Conservation (phyloP, 1,139 yeast genomes). For the Suhomyces bolitotheri region DNA sequence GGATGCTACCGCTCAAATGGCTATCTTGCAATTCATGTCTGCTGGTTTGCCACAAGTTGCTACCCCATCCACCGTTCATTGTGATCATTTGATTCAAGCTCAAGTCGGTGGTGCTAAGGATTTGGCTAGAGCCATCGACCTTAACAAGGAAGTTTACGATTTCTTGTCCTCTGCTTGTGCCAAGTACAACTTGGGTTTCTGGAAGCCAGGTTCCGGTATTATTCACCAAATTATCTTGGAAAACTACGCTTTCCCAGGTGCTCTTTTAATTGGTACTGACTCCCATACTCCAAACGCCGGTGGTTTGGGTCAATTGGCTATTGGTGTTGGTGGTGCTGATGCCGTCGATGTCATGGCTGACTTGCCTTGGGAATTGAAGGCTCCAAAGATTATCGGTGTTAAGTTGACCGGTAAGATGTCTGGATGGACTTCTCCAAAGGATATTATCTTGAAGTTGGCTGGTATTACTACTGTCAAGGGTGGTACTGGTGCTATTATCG, state of each 20-base stretch:
- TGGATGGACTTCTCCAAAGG: slow-evolving; percentile 99
- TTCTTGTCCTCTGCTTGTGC: slow-evolving; percentile 93
- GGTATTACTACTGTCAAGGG: slow-evolving; percentile 98
- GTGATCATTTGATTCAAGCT: slow-evolving; percentile 99
- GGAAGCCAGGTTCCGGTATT: slow-evolving; percentile 99
- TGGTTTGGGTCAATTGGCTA: slow-evolving; percentile 98
- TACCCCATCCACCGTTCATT: slow-evolving; percentile 96
- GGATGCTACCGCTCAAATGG: slow-evolving; percentile 99
- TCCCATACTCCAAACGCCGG: slow-evolving; percentile 99
- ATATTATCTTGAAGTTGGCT: slow-evolving; percentile 91
- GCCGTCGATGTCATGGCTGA: slow-evolving; percentile 98
- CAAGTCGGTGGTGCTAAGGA: slow-evolving; percentile 93
- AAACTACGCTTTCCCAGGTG: slow-evolving; percentile 98
- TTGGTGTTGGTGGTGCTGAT: slow-evolving; percentile 99
- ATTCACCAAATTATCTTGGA: slow-evolving; percentile 97
- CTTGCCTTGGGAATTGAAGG: slow-evolving; percentile 97
- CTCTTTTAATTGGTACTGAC: slow-evolving; percentile 95
- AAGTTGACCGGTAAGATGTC: slow-evolving; percentile 92
- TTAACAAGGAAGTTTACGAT: slow-evolving; percentile 96
- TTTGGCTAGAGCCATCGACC: slow-evolving; percentile 86
- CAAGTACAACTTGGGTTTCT: slow-evolving; percentile 97
- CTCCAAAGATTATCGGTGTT: slow-evolving; percentile 97
- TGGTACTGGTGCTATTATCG: slow-evolving; percentile 98
- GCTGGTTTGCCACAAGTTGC: slow-evolving; percentile 94
- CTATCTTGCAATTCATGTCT: slow-evolving; percentile 96